phyloP scores from a whole-genome alignment of 768 basidiomycete species.

The Kwoniella bestiolae region DNA sequence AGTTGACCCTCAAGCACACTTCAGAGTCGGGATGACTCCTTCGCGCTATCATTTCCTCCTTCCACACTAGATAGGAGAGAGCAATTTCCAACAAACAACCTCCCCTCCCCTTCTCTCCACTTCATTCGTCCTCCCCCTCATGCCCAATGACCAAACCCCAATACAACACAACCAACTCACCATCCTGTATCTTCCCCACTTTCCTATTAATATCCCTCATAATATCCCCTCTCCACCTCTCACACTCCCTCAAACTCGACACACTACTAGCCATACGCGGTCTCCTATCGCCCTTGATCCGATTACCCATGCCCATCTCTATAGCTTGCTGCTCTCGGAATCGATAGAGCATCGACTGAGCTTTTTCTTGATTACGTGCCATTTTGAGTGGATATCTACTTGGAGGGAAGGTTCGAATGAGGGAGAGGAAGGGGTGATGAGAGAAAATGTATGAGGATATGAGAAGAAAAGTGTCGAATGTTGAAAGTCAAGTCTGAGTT shows the following conservation, averaged over 20 bases:
- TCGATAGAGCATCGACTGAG: conserved; percentile 64
- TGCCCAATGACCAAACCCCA: too few relatives aligned
- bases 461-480: too few relatives aligned
- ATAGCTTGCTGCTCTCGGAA: conserved; percentile 96
- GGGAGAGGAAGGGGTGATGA: not conserved
- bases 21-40: too few relatives aligned
- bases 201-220: conserved; percentile 92
- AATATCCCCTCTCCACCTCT: conserved; percentile 95
- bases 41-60: too few relatives aligned
- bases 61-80: not conserved
- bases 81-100: too few relatives aligned
- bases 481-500: too few relatives aligned
- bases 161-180: conserved; percentile 64
- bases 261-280: conserved; percentile 90
- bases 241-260: conserved; percentile 89
- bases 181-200: conserved; percentile 96
- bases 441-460: not conserved
- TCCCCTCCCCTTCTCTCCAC: too few relatives aligned
- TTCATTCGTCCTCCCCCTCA: not conserved
- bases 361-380: conserved; percentile 99
- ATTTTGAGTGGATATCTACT: conserved; percentile 22
- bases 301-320: conserved; percentile 82
- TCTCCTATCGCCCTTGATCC: conserved; percentile 73
- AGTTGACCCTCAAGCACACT: too few relatives aligned
- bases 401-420: not conserved